Conservation (phyloP, 106 monocot genomes). For the Dendrobium nobile region DNA sequence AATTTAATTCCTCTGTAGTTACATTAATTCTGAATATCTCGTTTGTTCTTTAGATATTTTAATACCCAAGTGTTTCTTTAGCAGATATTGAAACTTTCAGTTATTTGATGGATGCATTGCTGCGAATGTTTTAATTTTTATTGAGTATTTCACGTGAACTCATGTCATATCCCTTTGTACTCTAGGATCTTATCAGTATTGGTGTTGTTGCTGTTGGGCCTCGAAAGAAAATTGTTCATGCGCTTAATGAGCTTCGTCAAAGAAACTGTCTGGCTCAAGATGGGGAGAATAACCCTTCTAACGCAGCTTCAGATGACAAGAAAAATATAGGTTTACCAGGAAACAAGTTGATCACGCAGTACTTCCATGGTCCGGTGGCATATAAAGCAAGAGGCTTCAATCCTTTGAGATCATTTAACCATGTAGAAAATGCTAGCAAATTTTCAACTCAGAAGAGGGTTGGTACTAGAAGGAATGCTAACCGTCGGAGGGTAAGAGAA, state of each 20-base stretch:
- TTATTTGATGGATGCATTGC: background rate
- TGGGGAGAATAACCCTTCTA: slow-evolving; percentile 10
- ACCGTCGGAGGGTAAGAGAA: slow-evolving; percentile 39
- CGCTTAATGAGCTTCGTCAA: slow-evolving; percentile 52
- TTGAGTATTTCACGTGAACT: background rate
- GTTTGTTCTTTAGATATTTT: background rate
- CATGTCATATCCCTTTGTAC: slow-evolving; percentile 1
- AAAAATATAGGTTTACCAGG: slow-evolving; percentile 18
- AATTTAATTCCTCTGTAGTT: background rate
- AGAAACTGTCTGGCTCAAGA: slow-evolving; percentile 17
- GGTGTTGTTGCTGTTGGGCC: slow-evolving; percentile 84
- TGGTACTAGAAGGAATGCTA: slow-evolving; percentile 12
- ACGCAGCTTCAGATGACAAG: slow-evolving; percentile 8
- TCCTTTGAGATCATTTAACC: slow-evolving; percentile 3
- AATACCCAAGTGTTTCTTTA: background rate
- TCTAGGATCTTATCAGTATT: slow-evolving; percentile 72
- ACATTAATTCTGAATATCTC: background rate
- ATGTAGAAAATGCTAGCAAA: slow-evolving; percentile 19
- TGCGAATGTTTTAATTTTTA: background rate
- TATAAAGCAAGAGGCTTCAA: slow-evolving; percentile 16
- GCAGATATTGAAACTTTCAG: background rate
- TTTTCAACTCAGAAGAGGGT: slow-evolving; percentile 18
- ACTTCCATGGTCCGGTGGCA: slow-evolving; percentile 39
- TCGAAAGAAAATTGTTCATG: slow-evolving; percentile 82
- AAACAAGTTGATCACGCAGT: slow-evolving; percentile 94